phyloP scores from a whole-genome alignment of 306 rosid species.

The Quercus berberidifolia region DNA sequence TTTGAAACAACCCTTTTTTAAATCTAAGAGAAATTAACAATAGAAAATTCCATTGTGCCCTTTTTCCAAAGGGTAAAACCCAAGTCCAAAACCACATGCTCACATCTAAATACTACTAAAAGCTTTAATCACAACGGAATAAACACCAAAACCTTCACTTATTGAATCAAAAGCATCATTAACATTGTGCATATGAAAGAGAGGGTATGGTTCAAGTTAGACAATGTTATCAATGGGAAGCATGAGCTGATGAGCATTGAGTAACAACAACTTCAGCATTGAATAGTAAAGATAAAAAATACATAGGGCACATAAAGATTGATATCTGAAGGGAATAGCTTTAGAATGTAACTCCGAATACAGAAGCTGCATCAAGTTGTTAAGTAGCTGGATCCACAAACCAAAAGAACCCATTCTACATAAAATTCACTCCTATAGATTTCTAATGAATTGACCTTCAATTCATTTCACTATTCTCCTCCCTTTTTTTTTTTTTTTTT shows the following conservation, averaged over 20 bases:
- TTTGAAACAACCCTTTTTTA: no score
- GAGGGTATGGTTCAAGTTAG: no score
- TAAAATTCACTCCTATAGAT: neutral
- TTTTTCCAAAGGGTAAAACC: neutral
- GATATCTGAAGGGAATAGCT: neutral
- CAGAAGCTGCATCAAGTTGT: neutral
- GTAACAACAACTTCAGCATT: no score
- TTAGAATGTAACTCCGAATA: neutral
- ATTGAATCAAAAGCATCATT: no score
- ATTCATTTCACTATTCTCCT: no score
- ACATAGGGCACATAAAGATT: no score
- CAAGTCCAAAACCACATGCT: neutral
- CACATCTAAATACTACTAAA: neutral
- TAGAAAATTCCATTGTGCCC: no score
- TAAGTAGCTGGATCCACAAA: neutral
- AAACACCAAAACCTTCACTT: neutral
- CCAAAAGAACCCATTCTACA: neutral
- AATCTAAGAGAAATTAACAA: no score
- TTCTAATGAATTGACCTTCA: neutral
- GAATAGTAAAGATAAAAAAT: no score
- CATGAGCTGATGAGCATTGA: no score
- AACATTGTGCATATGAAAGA: no score
- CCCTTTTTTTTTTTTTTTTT: accelerated
- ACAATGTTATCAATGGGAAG: no score
- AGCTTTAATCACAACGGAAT: neutral